Evolutionary conservation across 148 eudicot genomes (phyloP).

Genomic region (Tetragonia tetragonoides): DNA sequence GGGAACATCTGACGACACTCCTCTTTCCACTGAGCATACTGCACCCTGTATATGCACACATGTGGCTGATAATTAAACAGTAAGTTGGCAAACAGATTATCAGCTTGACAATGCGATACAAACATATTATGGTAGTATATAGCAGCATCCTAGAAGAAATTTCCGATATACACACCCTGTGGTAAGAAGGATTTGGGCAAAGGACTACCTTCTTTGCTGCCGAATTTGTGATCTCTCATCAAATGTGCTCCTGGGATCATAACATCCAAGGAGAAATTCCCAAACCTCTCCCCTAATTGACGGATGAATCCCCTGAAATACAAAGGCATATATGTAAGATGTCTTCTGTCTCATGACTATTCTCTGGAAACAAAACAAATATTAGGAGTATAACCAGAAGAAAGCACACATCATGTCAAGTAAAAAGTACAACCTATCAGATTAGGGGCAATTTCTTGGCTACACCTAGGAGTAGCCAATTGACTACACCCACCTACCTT

Average conservation of each 20-base stretch:
- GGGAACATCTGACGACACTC: constrained; percentile 79
- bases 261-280: constrained; percentile 97
- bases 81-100: not conserved
- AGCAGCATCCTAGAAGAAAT: not conserved
- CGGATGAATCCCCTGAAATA: constrained; percentile 93
- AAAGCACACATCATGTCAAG: not conserved
- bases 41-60: constrained; percentile 45
- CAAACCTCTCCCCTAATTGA: constrained; percentile 96
- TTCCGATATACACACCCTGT: not conserved
- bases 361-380: not conserved
- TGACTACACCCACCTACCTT: too few relatives aligned
- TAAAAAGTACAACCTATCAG: constrained; percentile 1
- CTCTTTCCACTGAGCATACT: constrained; percentile 74
- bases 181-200: constrained; percentile 1
- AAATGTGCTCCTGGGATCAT: constrained; percentile 83
- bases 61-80: not conserved
- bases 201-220: constrained; percentile 64
- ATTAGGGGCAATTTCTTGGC: not conserved
- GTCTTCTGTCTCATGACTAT: not conserved
- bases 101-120: not conserved
- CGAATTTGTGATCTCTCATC: constrained; percentile 81
- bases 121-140: not conserved
- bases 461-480: too few relatives aligned
- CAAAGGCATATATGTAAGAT: constrained; percentile 14
- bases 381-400: not conserved